Percentiles rank a stretch among this genome's conserved stretches.
These are phyloP conservation scores for Neurospora intermedia DNA, from an alignment of 495 filamentous ascomycete genomes.

Conservation along the genomic window DNA sequence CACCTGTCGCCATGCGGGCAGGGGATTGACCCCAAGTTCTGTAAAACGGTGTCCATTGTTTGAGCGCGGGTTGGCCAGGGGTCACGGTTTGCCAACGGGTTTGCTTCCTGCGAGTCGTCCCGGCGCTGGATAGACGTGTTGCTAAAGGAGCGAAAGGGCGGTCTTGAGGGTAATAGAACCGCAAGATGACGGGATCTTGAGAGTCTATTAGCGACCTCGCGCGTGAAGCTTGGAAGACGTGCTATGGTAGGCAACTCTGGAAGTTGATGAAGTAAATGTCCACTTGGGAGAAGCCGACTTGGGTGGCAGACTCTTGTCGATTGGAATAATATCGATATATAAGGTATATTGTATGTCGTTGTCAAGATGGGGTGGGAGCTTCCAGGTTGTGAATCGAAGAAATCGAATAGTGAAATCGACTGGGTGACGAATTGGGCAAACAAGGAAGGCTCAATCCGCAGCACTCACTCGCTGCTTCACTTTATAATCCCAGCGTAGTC, in stretches of 20 bases:
- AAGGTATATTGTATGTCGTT: not conserved
- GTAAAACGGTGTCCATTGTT: slow-evolving; percentile 55
- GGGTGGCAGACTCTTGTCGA: not conserved
- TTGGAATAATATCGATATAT: not conserved
- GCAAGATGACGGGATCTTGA: not conserved
- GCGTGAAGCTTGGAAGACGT: not conserved
- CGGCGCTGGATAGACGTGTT: not conserved
- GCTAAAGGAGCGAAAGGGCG: not conserved
- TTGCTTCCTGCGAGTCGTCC: slow-evolving; percentile 1
- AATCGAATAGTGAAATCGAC: not conserved
- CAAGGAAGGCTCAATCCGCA: not conserved
- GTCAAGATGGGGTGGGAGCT: not conserved
- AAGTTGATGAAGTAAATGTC: not conserved
- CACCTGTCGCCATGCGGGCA: slow-evolving; percentile 51
- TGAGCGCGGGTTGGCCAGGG: slow-evolving; percentile 5
- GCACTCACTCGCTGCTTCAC: not conserved
- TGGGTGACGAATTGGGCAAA: not conserved
- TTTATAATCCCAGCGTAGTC: not conserved
- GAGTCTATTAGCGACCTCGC: not conserved
- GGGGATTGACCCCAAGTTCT: slow-evolving; percentile 51
- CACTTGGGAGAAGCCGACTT: not conserved
- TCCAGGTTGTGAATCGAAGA: not conserved
- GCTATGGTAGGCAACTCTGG: not conserved
- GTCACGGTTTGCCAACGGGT: not conserved
- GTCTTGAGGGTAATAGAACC: not conserved